These are phyloP conservation scores for Blumeriella jaapii DNA, from an alignment of 2,329 filamentous ascomycete species.

Conservation along the genomic window DNA sequence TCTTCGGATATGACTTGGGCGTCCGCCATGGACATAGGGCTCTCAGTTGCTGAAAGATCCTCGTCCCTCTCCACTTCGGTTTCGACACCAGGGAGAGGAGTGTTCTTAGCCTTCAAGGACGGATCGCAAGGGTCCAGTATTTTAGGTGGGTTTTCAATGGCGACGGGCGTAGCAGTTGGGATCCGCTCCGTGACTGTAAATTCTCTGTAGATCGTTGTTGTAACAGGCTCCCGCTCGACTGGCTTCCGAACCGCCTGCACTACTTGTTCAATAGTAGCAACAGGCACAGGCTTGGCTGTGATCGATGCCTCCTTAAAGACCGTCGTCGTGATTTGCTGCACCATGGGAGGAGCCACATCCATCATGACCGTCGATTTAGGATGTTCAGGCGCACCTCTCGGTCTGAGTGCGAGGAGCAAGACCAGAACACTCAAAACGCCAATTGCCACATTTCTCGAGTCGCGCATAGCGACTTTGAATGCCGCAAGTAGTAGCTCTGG, in stretches of 20 bases:
- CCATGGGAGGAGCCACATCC: constrained; percentile 1
- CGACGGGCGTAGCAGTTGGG: background rate
- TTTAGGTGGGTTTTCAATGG: background rate
- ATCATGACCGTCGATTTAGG: background rate
- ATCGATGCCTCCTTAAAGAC: constrained; percentile 7
- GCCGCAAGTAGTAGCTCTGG: constrained; percentile 43
- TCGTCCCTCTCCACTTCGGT: background rate
- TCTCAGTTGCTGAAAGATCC: background rate
- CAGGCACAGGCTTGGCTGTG: too few species aligned
- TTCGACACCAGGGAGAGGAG: background rate
- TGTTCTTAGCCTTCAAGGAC: background rate
- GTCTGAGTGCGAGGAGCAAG: constrained; percentile 35
- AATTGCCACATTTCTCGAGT: constrained; percentile 50
- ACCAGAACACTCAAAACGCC: constrained; percentile 42
- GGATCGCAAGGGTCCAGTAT: background rate
- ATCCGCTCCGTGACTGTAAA: constrained; percentile 1
- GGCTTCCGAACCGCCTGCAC: background rate
- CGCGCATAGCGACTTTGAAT: constrained; percentile 40
- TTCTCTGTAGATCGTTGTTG: constrained; percentile 1
- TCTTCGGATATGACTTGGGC: too few species aligned
- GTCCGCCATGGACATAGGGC: too few species aligned
- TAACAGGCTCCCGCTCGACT: background rate
- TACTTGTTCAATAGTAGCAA: too few species aligned
- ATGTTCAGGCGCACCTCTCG: constrained; percentile 11
- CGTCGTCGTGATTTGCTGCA: constrained; percentile 7